Evolutionary conservation across 257 asterid genomes (phyloP).

Genomic region (Solanum microdontum): DNA sequence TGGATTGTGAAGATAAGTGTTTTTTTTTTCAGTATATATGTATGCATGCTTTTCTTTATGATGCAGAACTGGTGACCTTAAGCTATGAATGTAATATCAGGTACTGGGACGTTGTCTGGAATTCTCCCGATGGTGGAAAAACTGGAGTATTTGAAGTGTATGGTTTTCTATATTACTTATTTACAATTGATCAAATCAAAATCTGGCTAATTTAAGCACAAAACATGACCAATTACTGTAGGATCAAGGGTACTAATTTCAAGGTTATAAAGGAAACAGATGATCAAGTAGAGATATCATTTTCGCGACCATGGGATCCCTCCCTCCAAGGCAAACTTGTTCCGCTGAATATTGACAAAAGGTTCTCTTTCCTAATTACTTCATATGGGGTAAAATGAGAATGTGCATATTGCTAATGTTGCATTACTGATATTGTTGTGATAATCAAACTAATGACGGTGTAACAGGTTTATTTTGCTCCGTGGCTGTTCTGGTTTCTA

Average conservation of each 20-base stretch:
- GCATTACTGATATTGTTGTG: background rate
- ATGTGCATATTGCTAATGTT: background rate
- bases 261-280: constrained; percentile 33
- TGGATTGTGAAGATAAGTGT: background rate
- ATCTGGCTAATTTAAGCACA: background rate
- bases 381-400: background rate
- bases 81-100: constrained; percentile 19
- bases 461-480: constrained; percentile 51
- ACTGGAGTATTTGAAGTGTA: constrained; percentile 63
- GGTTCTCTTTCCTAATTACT: constrained; percentile 16
- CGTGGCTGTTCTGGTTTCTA: constrained; percentile 67
- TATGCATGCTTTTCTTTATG: background rate
- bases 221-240: constrained; percentile 7
- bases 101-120: constrained; percentile 91
- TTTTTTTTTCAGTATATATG: background rate
- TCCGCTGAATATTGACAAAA: constrained; percentile 57
- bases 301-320: constrained; percentile 37
- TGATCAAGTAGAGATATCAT: constrained; percentile 43
- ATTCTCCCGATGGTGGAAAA: constrained; percentile 43
- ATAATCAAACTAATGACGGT: background rate
- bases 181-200: background rate
- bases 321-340: constrained; percentile 26
- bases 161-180: background rate
- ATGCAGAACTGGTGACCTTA: background rate
- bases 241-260: constrained; percentile 40